phyloP scores from a whole-genome alignment of 345 rosid genomes.

The Rhizophora mangle region DNA sequence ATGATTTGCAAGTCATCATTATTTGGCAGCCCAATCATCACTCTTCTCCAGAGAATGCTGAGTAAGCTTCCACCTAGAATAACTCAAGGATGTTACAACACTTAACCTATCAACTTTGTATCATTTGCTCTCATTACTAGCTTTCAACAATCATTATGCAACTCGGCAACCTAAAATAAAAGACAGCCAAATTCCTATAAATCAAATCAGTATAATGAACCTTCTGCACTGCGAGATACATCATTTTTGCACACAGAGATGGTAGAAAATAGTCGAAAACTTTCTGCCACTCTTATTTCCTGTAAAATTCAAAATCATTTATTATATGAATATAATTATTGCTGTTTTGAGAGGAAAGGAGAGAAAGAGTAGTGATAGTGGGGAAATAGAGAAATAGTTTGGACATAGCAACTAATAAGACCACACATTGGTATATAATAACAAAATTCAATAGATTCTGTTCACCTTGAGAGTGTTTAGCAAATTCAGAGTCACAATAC shows the following conservation, averaged over 20 bases:
- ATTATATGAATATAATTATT: not conserved
- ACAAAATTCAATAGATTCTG: not conserved
- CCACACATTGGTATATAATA: too few species aligned
- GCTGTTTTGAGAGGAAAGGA: not conserved
- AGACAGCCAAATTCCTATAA: not conserved
- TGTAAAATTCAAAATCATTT: conserved; percentile 29
- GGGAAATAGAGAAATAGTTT: not conserved
- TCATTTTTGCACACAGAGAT: conserved; percentile 61
- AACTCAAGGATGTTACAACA: conserved; percentile 2
- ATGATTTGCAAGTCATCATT: conserved; percentile 57
- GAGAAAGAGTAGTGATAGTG: not conserved
- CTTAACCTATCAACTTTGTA: not conserved
- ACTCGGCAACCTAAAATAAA: not conserved
- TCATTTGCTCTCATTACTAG: not conserved
- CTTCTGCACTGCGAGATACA: conserved; percentile 43
- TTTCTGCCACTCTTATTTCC: conserved; percentile 80
- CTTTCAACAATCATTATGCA: not conserved
- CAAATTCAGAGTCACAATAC: not conserved
- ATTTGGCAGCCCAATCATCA: conserved; percentile 66
- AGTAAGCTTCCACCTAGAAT: conserved; percentile 59
- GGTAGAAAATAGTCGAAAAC: conserved; percentile 81
- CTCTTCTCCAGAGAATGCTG: conserved; percentile 79
- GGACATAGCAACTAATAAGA: too few species aligned
- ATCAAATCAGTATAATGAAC: conserved; percentile 24
- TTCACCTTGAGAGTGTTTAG: not conserved